These are phyloP conservation scores for Dothiorella sarmentorum DNA, from an alignment of 2,329 filamentous ascomycete species.

Conservation along the genomic window DNA sequence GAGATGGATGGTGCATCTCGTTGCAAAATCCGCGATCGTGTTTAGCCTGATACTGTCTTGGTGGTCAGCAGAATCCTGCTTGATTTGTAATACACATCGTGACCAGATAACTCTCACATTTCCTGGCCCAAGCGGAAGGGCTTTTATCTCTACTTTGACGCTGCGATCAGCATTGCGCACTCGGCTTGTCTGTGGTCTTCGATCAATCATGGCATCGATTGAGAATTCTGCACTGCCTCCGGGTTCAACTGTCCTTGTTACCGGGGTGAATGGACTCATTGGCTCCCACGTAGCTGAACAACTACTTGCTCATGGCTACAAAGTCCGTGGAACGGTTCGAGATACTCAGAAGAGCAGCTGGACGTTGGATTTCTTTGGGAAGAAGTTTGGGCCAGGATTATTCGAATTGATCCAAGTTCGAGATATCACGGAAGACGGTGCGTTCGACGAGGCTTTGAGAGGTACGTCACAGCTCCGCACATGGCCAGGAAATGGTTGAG, in stretches of 20 bases:
- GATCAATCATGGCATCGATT: background rate
- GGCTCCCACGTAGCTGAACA: slow-evolving; percentile 25
- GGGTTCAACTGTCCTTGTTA: slow-evolving; percentile 25
- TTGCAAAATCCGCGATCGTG: too few species aligned
- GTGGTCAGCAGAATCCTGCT: background rate
- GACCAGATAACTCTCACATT: background rate
- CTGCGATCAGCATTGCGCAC: too few species aligned
- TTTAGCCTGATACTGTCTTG: background rate
- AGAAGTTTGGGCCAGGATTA: background rate
- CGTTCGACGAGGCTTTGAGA: background rate
- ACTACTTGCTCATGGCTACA: slow-evolving; percentile 28
- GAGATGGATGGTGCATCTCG: too few species aligned
- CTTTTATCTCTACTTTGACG: too few species aligned
- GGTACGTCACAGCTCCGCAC: background rate
- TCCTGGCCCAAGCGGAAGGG: too few species aligned
- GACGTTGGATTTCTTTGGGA: background rate
- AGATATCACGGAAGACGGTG: background rate
- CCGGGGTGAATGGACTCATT: slow-evolving; percentile 34
- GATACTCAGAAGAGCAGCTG: background rate
- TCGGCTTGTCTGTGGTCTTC: too few species aligned
- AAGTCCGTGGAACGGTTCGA: slow-evolving; percentile 28
- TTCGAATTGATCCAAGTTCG: background rate
- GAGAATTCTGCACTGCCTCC: background rate
- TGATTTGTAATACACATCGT: background rate
- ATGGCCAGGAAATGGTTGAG: too few species aligned